phyloP scores from a whole-genome alignment of 2,329 filamentous ascomycete genomes.

The Aspergillus fructus region DNA sequence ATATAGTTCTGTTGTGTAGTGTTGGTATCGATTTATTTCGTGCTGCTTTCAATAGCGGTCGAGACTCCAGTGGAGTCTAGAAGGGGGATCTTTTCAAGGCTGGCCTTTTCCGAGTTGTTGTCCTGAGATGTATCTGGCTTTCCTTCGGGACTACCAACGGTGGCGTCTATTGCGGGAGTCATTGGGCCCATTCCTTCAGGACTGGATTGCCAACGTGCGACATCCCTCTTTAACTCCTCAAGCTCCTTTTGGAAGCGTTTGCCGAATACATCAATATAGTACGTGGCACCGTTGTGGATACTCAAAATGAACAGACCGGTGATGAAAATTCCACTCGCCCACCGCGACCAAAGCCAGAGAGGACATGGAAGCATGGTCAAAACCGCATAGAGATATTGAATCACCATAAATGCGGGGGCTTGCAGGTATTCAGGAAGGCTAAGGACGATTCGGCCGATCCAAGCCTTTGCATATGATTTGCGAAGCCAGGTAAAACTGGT shows the following conservation, averaged over 20 bases:
- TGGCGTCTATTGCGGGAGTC: constrained; percentile 25
- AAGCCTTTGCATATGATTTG: constrained; percentile 82
- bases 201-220: constrained; percentile 75
- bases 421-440: constrained; percentile 73
- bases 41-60: constrained; percentile 24
- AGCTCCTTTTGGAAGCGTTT: constrained; percentile 96
- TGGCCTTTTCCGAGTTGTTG: constrained; percentile 25
- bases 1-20: neutral
- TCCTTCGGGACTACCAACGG: constrained; percentile 19
- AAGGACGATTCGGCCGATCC: constrained; percentile 83
- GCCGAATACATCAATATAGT: constrained; percentile 97
- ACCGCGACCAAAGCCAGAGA: constrained; percentile 88
- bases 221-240: constrained; percentile 82
- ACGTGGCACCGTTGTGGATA: constrained; percentile 94
- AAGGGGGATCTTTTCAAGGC: constrained; percentile 37
- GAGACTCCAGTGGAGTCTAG: constrained; percentile 31
- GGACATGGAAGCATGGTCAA: constrained; percentile 93
- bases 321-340: constrained; percentile 75
- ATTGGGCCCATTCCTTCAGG: constrained; percentile 35
- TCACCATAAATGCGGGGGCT: constrained; percentile 90
- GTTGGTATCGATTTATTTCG: neutral
- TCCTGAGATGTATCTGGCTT: constrained; percentile 15
- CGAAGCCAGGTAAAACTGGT: constrained; percentile 98
- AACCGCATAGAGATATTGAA: constrained; percentile 88
- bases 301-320: constrained; percentile 86